Evolutionary conservation across 805 yeast genomes (phyloP).

Genomic region (Suhomyces vadensis): DNA sequence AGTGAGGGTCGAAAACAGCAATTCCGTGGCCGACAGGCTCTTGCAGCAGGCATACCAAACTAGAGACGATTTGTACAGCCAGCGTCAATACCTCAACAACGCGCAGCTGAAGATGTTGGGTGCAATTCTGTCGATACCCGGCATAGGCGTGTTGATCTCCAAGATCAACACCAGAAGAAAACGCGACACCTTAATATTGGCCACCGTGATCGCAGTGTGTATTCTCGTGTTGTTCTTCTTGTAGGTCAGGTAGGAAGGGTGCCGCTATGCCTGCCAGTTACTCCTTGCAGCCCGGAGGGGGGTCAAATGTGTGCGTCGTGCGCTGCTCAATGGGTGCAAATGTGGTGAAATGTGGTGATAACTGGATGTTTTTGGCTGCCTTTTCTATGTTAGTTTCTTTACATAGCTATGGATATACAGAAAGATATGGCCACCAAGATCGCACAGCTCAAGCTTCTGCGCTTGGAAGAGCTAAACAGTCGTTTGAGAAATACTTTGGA

Average conservation of each 20-base stretch:
- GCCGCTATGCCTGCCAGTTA: background rate
- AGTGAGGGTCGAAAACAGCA: conserved; percentile 67
- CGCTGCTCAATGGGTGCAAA: background rate
- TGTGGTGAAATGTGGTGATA: conserved; percentile 1
- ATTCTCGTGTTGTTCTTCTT: conserved; percentile 57
- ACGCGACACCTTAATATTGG: conserved; percentile 84
- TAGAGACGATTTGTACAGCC: conserved; percentile 77
- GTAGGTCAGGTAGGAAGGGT: background rate
- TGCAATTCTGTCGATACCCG: conserved; percentile 74
- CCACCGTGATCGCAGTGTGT: conserved; percentile 70
- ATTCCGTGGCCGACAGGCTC: conserved; percentile 74
- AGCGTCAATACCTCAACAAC: conserved; percentile 60
- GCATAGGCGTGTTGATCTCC: conserved; percentile 69
- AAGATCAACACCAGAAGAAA: conserved; percentile 86
- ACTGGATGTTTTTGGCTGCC: background rate
- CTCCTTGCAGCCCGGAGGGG: background rate
- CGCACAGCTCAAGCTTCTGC: conserved; percentile 52
- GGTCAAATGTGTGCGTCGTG: conserved; percentile 4
- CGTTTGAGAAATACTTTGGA: conserved; percentile 53
- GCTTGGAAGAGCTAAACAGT: conserved; percentile 31
- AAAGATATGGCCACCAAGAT: conserved; percentile 37
- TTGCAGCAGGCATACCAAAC: conserved; percentile 87
- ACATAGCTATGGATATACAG: conserved; percentile 1
- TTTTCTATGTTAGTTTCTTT: background rate
- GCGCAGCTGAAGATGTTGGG: conserved; percentile 65